Evolutionary conservation across 805 yeast genomes (phyloP), one percentile per base, ranked within the genome.

Genomic region (Zygosaccharomyces pseudorouxii): DNA sequence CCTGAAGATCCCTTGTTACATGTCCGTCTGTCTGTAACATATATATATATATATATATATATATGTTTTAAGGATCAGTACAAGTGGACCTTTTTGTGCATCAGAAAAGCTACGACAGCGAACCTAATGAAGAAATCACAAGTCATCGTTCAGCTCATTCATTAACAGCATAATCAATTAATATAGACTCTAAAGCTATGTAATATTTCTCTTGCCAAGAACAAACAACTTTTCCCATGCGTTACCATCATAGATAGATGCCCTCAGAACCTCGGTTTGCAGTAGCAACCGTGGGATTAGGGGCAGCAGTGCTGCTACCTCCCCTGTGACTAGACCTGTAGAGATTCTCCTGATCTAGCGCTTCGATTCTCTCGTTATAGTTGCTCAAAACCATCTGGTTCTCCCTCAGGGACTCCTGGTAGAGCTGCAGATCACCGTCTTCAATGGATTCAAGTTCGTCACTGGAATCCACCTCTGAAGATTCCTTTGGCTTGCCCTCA

Each of bases 361-460:
- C 71, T 2, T 64, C 67, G 3, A 81, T 58, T 49, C 84, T 66
- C 33, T 71, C 68, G 9, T 60, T 50, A 58, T 82, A 83, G 57
- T 77, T 81, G 2, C 62, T 55, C 19, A 82, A 67, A n/a, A 82
- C 85, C 2, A 62, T 59, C 10, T 70, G 64, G 60, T 84, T 84
- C 54, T 84, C 90, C 7, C 59, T 56, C 14, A 82, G 71, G 8
- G 82, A 73, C n/a, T 79, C 84, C 5, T 56, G 60, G 63, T 77
- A 84, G 12, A 84, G 58, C 12, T 67, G 62, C n/a, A 69, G 58
- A 57, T 83, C 88, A 10, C 70, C 71, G 4, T 66, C 68, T 18
- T 69, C 68, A 25, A 67, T 63, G 9, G 64, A 58, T 19, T 59
- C 60, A 19, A 57, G 52, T 20, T 68, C 64, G 23, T 57, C 57